Evolutionary conservation across 2,329 filamentous ascomycete genomes (phyloP).

Genomic region (Trichoderma guizhouense): DNA sequence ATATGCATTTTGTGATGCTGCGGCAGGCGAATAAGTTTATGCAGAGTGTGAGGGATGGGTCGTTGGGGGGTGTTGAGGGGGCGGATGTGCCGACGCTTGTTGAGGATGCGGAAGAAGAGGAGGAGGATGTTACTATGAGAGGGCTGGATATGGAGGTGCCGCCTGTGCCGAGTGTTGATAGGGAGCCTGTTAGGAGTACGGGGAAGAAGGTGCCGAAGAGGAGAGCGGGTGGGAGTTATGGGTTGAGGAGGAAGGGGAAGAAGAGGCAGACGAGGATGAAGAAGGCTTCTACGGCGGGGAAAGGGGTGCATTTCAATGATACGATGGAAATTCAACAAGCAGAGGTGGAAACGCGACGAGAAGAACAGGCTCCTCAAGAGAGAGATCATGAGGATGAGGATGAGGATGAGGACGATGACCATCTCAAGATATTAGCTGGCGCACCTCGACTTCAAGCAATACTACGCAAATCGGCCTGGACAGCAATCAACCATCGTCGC

Average conservation of each 20-base stretch:
- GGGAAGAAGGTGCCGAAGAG: background rate
- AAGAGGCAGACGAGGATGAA: background rate
- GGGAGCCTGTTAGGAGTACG: background rate
- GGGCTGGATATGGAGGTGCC: background rate
- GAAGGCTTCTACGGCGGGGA: background rate
- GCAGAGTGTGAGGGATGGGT: slow-evolving; percentile 20
- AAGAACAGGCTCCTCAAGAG: background rate
- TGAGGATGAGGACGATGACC: slow-evolving; percentile 4
- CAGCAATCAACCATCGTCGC: background rate
- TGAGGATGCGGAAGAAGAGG: background rate
- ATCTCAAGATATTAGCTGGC: background rate
- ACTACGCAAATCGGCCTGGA: background rate
- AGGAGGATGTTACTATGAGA: background rate
- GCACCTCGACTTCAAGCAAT: background rate
- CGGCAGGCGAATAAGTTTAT: slow-evolving; percentile 25
- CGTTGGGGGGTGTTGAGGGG: background rate
- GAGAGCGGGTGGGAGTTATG: background rate
- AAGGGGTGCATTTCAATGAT: background rate
- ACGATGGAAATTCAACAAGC: background rate
- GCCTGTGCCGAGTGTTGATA: background rate
- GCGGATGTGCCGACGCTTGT: background rate
- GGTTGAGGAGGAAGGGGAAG: background rate
- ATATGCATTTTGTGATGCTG: slow-evolving; percentile 24
- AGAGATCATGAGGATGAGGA: slow-evolving; percentile 2
- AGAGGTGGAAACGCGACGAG: background rate